Evolutionary conservation across 31 red algal genomes (phyloP).

Genomic region (Endocladia muricata): DNA sequence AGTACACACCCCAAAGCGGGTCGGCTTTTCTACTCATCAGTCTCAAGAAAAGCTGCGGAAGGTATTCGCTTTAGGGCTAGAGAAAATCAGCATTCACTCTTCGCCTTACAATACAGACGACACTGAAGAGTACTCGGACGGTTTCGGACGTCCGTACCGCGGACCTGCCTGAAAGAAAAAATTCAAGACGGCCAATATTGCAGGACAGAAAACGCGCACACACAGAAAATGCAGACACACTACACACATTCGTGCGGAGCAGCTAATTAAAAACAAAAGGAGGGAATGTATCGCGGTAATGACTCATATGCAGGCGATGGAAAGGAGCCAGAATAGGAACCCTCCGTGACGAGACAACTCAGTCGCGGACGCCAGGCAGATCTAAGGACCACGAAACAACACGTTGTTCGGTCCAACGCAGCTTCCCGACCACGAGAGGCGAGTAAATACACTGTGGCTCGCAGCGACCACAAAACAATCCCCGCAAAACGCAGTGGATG

Average conservation of each 20-base stretch:
- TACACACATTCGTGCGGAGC: no score
- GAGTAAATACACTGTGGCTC: background rate
- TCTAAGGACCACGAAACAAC: conserved; percentile 66
- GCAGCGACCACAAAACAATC: background rate
- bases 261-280: no score
- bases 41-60: background rate
- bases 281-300: conserved; percentile 71
- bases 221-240: no score
- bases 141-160: no score
- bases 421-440: background rate
- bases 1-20: background rate
- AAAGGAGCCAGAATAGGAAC: conserved; percentile 9
- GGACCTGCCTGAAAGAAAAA: no score
- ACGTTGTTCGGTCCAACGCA: background rate
- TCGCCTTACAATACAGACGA: no score
- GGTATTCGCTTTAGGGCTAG: no score
- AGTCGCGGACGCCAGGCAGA: conserved; percentile 46
- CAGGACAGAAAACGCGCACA: no score
- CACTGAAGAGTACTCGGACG: no score
- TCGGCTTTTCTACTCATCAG: background rate
- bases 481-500: conserved; percentile 18
- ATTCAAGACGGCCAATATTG: no score
- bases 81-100: no score
- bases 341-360: background rate
- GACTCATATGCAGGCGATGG: conserved; percentile 74